phyloP scores from a whole-genome alignment of 2,329 filamentous ascomycete genomes.

The Aspergillus hiratsukae region DNA sequence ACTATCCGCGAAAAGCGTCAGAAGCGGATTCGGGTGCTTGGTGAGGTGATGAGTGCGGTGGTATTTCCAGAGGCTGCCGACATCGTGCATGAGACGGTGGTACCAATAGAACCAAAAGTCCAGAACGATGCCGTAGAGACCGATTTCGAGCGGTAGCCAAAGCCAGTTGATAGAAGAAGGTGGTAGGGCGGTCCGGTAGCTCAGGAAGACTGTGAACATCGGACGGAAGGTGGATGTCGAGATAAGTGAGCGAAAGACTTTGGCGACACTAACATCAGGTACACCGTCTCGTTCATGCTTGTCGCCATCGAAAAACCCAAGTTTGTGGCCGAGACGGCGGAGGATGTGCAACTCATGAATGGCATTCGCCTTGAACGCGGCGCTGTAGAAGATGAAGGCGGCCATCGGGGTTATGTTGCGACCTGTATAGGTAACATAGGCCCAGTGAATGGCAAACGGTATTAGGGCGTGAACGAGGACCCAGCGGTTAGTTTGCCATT shows the following conservation, averaged over 20 bases:
- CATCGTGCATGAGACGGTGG: neutral
- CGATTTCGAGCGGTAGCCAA: neutral
- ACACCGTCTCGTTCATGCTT: neutral
- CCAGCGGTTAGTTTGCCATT: neutral
- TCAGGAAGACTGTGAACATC: neutral
- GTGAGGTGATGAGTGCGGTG: neutral
- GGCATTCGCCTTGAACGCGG: neutral
- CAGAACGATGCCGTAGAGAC: neutral
- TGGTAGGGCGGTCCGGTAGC: neutral
- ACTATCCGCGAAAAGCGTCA: neutral
- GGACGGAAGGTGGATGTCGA: neutral
- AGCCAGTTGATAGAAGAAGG: neutral
- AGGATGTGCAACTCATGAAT: neutral
- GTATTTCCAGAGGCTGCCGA: neutral
- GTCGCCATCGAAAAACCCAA: neutral
- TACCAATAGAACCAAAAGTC: neutral
- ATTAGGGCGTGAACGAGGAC: neutral
- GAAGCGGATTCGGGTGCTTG: neutral
- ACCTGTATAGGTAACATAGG: neutral
- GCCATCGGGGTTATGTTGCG: neutral
- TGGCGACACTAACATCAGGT: neutral
- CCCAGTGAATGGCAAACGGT: neutral
- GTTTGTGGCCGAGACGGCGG: neutral
- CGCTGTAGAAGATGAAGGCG: neutral
- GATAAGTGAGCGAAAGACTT: neutral